Evolutionary conservation across 163 green algal species (phyloP).

Genomic region (Volvox carteri): DNA sequence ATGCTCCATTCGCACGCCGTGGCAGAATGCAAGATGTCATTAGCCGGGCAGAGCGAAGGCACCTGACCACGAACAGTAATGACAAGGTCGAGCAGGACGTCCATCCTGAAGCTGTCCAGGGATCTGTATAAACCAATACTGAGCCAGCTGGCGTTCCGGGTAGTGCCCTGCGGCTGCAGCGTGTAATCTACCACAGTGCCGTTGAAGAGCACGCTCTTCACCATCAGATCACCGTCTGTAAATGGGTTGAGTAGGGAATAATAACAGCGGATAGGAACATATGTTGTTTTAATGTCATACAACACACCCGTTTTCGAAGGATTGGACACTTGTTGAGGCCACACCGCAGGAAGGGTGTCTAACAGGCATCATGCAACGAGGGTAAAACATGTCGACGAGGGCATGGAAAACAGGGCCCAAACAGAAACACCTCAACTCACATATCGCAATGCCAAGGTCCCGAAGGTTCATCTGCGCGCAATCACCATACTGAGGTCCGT

Average conservation of each 20-base stretch:
- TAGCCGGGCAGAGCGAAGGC: constrained; percentile 63
- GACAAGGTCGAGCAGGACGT: constrained; percentile 43
- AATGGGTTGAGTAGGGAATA: background rate
- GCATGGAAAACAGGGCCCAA: no score
- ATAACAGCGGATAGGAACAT: no score
- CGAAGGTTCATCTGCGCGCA: constrained; percentile 62
- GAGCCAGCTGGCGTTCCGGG: constrained; percentile 54
- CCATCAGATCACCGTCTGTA: constrained; percentile 56
- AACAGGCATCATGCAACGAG: background rate
- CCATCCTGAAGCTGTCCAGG: constrained; percentile 32
- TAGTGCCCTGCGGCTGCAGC: constrained; percentile 1
- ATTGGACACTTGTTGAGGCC: no score
- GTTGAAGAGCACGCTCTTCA: constrained; percentile 68
- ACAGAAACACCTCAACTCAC: constrained; percentile 61
- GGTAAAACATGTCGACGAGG: no score
- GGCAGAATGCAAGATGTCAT: constrained; percentile 55
- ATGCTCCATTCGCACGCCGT: constrained; percentile 64
- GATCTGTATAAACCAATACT: constrained; percentile 43
- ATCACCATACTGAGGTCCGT: constrained; percentile 53
- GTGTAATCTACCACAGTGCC: constrained; percentile 34
- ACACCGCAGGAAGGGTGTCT: no score
- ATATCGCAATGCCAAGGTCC: constrained; percentile 58
- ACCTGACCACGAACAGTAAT: constrained; percentile 62
- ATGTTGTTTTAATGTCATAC: no score
- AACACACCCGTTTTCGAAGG: no score